Conservation (phyloP, 306 rosid genomes). For the Herpetospermum pedunculosum region DNA sequence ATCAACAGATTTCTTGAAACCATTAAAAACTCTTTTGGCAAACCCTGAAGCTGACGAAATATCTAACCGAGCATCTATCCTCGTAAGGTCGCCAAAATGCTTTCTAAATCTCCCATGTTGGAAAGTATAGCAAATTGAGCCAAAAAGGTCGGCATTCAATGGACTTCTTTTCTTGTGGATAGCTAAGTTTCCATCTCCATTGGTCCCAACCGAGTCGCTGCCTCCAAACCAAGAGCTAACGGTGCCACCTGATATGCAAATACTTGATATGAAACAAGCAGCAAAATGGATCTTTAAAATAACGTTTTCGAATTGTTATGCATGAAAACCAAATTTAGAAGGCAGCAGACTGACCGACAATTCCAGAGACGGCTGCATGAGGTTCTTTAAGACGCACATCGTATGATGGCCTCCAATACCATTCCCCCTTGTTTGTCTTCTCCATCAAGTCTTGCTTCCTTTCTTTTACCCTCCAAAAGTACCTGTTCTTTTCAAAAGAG, state of each 20-base stretch:
- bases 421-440: slow-evolving; percentile 13
- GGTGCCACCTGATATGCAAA: slow-evolving; percentile 27
- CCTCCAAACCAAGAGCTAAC: slow-evolving; percentile 35
- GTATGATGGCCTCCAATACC: slow-evolving; percentile 35
- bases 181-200: slow-evolving; percentile 6
- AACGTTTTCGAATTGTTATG: background rate
- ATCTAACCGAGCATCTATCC: slow-evolving; percentile 75
- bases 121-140: slow-evolving; percentile 61
- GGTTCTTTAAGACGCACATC: slow-evolving; percentile 60
- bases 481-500: slow-evolving; percentile 47
- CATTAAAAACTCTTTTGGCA: slow-evolving; percentile 41
- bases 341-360: slow-evolving; percentile 39
- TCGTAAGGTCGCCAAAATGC: slow-evolving; percentile 46
- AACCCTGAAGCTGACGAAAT: slow-evolving; percentile 59
- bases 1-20: slow-evolving; percentile 33
- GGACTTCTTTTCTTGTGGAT: slow-evolving; percentile 24
- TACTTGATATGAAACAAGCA: slow-evolving; percentile 4
- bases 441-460: slow-evolving; percentile 14
- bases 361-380: slow-evolving; percentile 66
- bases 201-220: slow-evolving; percentile 13
- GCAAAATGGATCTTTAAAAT: background rate
- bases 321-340: background rate
- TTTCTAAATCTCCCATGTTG: slow-evolving; percentile 67
- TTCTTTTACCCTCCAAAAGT: slow-evolving; percentile 50
- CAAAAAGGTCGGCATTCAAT: slow-evolving; percentile 44